Evolutionary conservation across 148 eudicot genomes (phyloP).

Genomic region (Camellia lanceoleosa): DNA sequence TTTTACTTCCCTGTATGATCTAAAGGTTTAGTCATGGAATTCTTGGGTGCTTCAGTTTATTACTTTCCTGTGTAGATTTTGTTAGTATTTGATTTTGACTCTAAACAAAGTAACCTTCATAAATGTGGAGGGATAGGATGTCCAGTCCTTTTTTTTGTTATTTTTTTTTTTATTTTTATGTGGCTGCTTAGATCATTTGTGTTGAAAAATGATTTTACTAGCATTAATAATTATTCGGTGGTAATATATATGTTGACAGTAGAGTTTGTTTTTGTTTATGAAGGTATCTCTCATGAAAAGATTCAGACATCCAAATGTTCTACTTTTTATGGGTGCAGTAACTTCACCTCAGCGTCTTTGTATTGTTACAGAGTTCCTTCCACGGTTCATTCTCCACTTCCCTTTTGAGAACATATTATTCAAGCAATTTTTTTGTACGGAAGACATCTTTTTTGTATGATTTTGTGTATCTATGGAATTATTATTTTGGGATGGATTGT

Average conservation of each 20-base stretch:
- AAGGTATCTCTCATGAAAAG: conserved; percentile 99
- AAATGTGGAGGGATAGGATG: too few relatives aligned
- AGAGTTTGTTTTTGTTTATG: conserved; percentile 17
- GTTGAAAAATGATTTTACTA: neutral
- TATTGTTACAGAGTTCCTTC: conserved; percentile 95
- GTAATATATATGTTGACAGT: neutral
- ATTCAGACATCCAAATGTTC: conserved; percentile 94
- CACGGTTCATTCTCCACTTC: conserved; percentile 60
- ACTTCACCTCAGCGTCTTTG: conserved; percentile 92
- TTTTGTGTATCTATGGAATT: too few relatives aligned
- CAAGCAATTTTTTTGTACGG: neutral
- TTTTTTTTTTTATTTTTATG: neutral
- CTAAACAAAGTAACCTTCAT: too few relatives aligned
- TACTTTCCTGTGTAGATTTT: too few relatives aligned
- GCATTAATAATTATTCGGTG: neutral
- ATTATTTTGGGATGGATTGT: too few relatives aligned
- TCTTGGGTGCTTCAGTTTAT: too few relatives aligned
- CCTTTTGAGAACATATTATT: conserved; percentile 1
- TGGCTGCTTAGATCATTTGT: neutral
- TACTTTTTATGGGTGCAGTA: conserved; percentile 99
- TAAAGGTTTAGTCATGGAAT: too few relatives aligned
- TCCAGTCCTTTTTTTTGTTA: too few relatives aligned
- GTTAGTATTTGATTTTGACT: too few relatives aligned
- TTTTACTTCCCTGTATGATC: too few relatives aligned
- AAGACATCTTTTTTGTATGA: too few relatives aligned